phyloP scores from a whole-genome alignment of 768 basidiomycete genomes.

The Cantharellus anzutake region DNA sequence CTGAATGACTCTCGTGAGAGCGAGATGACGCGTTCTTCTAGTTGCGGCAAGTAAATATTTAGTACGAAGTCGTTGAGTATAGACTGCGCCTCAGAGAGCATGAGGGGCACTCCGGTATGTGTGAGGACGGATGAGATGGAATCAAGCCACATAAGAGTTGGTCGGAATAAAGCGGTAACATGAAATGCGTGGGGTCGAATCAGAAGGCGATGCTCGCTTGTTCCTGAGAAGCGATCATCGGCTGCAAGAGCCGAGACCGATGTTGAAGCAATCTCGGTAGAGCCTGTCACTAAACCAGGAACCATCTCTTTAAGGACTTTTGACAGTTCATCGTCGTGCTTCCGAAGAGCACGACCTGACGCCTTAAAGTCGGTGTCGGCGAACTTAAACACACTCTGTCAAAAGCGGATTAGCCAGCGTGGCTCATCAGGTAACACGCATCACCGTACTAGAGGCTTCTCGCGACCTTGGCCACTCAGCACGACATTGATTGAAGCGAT shows the following conservation, averaged over 20 bases:
- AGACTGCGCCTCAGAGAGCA: slow-evolving; percentile 41
- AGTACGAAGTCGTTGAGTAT: slow-evolving; percentile 86
- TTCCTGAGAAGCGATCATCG: slow-evolving; percentile 56
- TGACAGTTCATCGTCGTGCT: slow-evolving; percentile 71
- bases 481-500: slow-evolving; percentile 90
- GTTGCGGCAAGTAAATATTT: slow-evolving; percentile 79
- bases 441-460: slow-evolving; percentile 68
- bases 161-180: slow-evolving; percentile 85
- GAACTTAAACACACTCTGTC: slow-evolving; percentile 75
- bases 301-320: slow-evolving; percentile 75
- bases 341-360: slow-evolving; percentile 43
- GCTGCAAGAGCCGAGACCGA: slow-evolving; percentile 39
- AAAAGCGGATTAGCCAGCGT: neutral
- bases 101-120: slow-evolving; percentile 34
- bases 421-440: slow-evolving; percentile 36
- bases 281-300: slow-evolving; percentile 70
- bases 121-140: slow-evolving; percentile 56
- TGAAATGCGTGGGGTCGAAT: slow-evolving; percentile 88
- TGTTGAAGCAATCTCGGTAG: slow-evolving; percentile 32
- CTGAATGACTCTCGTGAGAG: slow-evolving; percentile 75
- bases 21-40: slow-evolving; percentile 82
- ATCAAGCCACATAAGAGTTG: slow-evolving; percentile 70
- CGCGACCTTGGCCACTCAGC: slow-evolving; percentile 25
- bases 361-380: slow-evolving; percentile 70
- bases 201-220: slow-evolving; percentile 64